Base-by-base conservation (phyloP, 2,329 filamentous ascomycete species). In the Davidsoniella australis region DNA sequence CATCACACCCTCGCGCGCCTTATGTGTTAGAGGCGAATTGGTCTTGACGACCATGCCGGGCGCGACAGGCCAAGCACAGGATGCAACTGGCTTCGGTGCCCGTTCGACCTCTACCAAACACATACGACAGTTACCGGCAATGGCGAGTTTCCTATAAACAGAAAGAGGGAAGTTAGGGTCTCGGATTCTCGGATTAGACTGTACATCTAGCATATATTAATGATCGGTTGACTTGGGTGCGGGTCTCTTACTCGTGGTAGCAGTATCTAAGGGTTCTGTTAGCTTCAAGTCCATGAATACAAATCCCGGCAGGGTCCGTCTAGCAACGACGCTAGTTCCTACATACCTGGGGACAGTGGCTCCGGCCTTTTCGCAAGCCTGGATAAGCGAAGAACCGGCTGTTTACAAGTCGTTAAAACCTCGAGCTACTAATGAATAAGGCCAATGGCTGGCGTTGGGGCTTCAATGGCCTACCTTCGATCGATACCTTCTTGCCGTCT, bases 121-220 rank as follows among this genome's bases (percentile, higher is more conserved):
- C 91, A 98, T 98, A 71, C 91, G 87, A 68, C 91, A 98, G 70
- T 96, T 98, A 68, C 91, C 91, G 61, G 91, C 91, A 74, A 98
- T 94, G 82, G 94, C 87, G 58, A 98, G 76, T 71, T 98, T 96
- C 65, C 85, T 89, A 61, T 60, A 56, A 50, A 58, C 58, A 37
- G 36, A 23, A 47, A 49, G n/a, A 42, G 23, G 24, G 26, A 12
- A 8, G 46, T 45, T 45, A 45, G 45, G 36, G 20, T 16, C 17
- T 16, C n/a, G 23, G 9, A 9, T 20, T n/a, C 18, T 17, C 20
- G 18, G 37, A 12, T 5, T 24, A 7, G 7, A 46, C 18, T 12
- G 44, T 38, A 38, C 33, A 36, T 33, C 38, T 51, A 55, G 49
- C 47, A 12, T 33, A 33, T 33, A 33, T 10, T 9, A 55, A 52